Evolutionary conservation across 2,329 filamentous ascomycete species (phyloP), one percentile per base, ranked within the genome.

Genomic region (Talaromyces albobiverticillius): DNA sequence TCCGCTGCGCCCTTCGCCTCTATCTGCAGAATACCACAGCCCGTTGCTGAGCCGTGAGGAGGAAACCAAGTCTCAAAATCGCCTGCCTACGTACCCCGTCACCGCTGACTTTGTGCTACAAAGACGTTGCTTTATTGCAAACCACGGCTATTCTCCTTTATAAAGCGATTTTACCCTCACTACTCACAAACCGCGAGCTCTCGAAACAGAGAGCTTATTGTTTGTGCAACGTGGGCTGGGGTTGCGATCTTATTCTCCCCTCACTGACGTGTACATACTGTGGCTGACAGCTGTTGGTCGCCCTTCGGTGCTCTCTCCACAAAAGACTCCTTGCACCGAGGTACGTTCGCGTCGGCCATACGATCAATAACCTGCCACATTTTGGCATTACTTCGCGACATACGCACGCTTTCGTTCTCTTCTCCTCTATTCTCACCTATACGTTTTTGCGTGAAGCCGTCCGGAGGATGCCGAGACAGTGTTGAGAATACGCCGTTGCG

Each of bases 241-340:
- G 7, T 11, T 51, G 26, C 49, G 14, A 10, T 10, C 36, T 41
- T 50, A 50, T 50, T 38, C 40, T 51, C 31, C 49, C 40, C 42
- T 51, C 49, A 31, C 49, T 51, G 41, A 45, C 49, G 49, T 51
- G 49, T 25, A 51, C 16, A 38, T 18, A 6, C 16, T 9, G 16
- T 34, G 31, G n/a, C n/a, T n/a, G n/a, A n/a, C n/a, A n/a, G 31
- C 3, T 34, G 31, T 14, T 34, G 14, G 32, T 25, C 32, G 25
- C 26, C 48, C 48, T 43, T 51, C 13, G 23, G 18, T 26, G 7
- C 16, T 13, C 47, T 48, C 47, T 45, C 40, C 49, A 45, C 49
- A 25, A 26, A 8, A 43, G 10, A 26, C 40, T 51, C 49, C 49
- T 51, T 51, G 49, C 49, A 51, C 49, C 49, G 41, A 51, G 29